Evolutionary conservation across 1,284 basidiomycete species (phyloP).

Genomic region (Bjerkandera adusta): DNA sequence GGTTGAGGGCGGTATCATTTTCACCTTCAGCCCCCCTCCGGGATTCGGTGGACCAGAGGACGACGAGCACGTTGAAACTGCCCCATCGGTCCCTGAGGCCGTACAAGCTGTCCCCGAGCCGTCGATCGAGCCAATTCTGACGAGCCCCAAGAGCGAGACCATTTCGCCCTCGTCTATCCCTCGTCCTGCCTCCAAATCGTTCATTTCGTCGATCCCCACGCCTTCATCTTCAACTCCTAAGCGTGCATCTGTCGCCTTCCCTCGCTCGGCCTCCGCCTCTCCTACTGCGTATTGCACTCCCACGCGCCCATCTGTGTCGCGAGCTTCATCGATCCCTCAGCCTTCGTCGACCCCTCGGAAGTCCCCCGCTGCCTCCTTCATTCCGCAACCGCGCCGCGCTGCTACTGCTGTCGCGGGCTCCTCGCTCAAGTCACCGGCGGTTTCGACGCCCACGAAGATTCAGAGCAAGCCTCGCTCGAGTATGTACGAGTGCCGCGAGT

Average conservation of each 20-base stretch:
- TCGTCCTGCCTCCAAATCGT: conserved; percentile 38
- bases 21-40: conserved; percentile 59
- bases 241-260: conserved; percentile 21
- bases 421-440: conserved; percentile 27
- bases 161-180: conserved; percentile 50
- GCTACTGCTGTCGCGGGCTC: conserved; percentile 21
- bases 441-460: conserved; percentile 26
- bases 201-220: conserved; percentile 26
- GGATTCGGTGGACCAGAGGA: conserved; percentile 23
- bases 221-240: conserved; percentile 21
- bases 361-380: conserved; percentile 22
- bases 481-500: conserved; percentile 26
- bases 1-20: conserved; percentile 63
- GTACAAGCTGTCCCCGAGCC: conserved; percentile 40
- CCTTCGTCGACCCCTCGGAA: conserved; percentile 23
- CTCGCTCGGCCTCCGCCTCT: conserved; percentile 31
- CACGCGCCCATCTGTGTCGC: conserved; percentile 9
- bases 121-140: background rate
- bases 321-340: conserved; percentile 51
- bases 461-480: conserved; percentile 26
- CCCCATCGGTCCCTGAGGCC: background rate
- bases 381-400: too few species aligned
- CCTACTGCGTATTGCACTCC: conserved; percentile 33
- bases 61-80: conserved; percentile 28
- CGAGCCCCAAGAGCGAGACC: background rate